Conservation (phyloP, 768 basidiomycete genomes). For the Lactarius psammicola region DNA sequence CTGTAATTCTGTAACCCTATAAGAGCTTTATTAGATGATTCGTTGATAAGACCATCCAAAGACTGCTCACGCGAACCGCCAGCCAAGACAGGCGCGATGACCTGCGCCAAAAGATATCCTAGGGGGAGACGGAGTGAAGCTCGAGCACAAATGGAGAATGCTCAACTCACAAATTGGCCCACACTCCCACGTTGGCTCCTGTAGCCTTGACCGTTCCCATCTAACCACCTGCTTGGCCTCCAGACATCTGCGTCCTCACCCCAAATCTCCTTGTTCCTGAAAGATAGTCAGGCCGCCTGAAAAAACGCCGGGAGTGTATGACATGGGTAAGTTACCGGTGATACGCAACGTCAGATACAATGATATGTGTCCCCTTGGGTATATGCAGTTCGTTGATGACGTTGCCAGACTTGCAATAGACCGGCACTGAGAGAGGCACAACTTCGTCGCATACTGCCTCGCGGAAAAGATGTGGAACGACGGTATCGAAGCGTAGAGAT, state of each 20-base stretch:
- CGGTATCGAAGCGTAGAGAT: slow-evolving; percentile 30
- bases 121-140: neutral
- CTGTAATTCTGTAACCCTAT: slow-evolving; percentile 49
- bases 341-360: slow-evolving; percentile 23
- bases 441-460: slow-evolving; percentile 29
- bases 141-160: neutral
- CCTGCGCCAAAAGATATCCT: slow-evolving; percentile 25
- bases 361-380: slow-evolving; percentile 7
- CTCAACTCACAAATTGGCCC: slow-evolving; percentile 16
- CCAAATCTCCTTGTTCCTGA: slow-evolving; percentile 22
- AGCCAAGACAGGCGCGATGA: slow-evolving; percentile 23
- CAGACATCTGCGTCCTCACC: slow-evolving; percentile 20
- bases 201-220: slow-evolving; percentile 14
- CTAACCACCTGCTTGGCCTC: slow-evolving; percentile 23
- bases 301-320: neutral
- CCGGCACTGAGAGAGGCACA: slow-evolving; percentile 26
- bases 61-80: slow-evolving; percentile 20
- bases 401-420: slow-evolving; percentile 14
- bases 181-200: slow-evolving; percentile 11
- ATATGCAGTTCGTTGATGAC: slow-evolving; percentile 9
- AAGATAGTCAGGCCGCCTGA: neutral
- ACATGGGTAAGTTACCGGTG: slow-evolving; percentile 14
- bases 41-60: neutral
- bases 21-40: neutral
- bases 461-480: slow-evolving; percentile 28